Conservation (phyloP, 371 early-diverging fungal genomes). For the Rhizopus sp. region DNA sequence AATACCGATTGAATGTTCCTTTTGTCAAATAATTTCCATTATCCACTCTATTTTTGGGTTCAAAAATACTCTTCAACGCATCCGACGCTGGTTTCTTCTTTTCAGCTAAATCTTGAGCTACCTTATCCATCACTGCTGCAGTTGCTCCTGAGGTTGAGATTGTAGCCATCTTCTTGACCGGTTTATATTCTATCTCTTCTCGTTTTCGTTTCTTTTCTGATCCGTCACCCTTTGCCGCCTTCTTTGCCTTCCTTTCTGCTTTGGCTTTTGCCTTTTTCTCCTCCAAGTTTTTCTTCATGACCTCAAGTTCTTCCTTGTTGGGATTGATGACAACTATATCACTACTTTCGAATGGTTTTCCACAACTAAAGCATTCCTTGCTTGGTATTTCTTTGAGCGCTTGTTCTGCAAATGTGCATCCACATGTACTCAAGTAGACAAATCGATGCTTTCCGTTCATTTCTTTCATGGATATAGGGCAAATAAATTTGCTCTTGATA, state of each 20-base stretch:
- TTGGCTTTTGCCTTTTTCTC: constrained; percentile 62
- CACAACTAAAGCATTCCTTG: constrained; percentile 66
- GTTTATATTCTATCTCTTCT: constrained; percentile 19
- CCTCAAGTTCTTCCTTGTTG: constrained; percentile 58
- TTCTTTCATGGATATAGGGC: constrained; percentile 91
- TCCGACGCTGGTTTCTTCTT: constrained; percentile 46
- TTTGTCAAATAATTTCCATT: constrained; percentile 63
- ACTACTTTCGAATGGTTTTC: constrained; percentile 55
- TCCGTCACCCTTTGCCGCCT: constrained; percentile 22
- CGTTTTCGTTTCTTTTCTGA: constrained; percentile 25
- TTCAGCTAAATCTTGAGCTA: constrained; percentile 56
- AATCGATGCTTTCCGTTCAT: constrained; percentile 92
- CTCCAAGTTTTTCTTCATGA: constrained; percentile 54
- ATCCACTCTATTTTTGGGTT: constrained; percentile 37
- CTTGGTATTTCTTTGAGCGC: constrained; percentile 79
- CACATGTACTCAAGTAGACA: constrained; percentile 79
- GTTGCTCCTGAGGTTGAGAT: constrained; percentile 41
- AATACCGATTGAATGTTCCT: constrained; percentile 70
- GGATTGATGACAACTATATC: constrained; percentile 85
- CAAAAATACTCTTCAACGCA: constrained; percentile 64
- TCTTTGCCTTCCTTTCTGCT: constrained; percentile 60
- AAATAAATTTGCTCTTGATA: constrained; percentile 70
- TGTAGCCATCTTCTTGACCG: constrained; percentile 21
- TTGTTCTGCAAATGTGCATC: constrained; percentile 87
- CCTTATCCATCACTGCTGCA: constrained; percentile 55